These are phyloP conservation scores for Cetraspora pellucida DNA, from an alignment of 192 early-diverging fungal genomes.

Conservation along the genomic window DNA sequence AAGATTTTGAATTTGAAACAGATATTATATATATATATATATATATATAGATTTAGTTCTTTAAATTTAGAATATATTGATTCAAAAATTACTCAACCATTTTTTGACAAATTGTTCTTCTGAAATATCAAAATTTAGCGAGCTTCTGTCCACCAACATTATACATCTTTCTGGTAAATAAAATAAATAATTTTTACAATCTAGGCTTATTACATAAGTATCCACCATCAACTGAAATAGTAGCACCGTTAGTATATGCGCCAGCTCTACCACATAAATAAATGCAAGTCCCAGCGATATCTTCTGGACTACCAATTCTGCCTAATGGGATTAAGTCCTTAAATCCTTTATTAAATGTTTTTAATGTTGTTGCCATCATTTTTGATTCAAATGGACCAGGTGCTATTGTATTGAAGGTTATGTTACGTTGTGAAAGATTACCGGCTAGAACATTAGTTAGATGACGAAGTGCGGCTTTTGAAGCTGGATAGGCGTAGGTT, in stretches of 20 bases:
- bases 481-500: conserved; percentile 75
- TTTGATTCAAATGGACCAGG: conserved; percentile 71
- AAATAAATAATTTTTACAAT: no score
- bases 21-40: no score
- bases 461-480: conserved; percentile 81
- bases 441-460: conserved; percentile 68
- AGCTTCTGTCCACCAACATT: no score
- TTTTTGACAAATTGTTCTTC: no score
- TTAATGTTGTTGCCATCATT: not conserved
- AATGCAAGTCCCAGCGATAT: conserved; percentile 85
- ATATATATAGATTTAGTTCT: no score
- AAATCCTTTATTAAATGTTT: conserved; percentile 36
- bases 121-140: no score
- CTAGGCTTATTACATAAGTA: not conserved
- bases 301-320: conserved; percentile 79
- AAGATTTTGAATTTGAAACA: no score
- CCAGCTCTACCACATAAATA: conserved; percentile 76
- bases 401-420: conserved; percentile 71
- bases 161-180: no score
- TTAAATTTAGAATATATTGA: no score
- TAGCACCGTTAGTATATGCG: conserved; percentile 79
- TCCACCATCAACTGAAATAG: conserved; percentile 88
- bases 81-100: no score
- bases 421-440: conserved; percentile 50
- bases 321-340: conserved; percentile 62